Evolutionary conservation across 202 grass and related monocot genomes (phyloP).

Genomic region (Alloteropsis angusta): DNA sequence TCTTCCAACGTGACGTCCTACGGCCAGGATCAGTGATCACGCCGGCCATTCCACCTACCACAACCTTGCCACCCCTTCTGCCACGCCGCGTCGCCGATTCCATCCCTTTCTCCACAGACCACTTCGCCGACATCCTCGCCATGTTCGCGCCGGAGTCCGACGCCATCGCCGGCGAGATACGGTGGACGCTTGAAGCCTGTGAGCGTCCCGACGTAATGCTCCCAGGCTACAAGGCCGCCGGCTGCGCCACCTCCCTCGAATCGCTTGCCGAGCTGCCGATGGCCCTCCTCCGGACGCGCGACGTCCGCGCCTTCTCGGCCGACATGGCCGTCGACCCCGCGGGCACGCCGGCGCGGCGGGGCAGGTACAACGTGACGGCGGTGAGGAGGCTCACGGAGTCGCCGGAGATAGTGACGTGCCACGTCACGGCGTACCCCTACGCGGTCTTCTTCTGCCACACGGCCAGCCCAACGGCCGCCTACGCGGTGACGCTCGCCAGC

Average conservation of each 20-base stretch:
- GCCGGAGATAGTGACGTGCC: neutral
- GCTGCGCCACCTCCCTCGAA: slow-evolving; percentile 26
- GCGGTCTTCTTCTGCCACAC: slow-evolving; percentile 29
- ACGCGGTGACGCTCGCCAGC: slow-evolving; percentile 4
- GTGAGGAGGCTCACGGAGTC: neutral
- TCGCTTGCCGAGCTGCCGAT: slow-evolving; percentile 10
- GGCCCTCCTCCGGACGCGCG: neutral
- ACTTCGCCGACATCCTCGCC: neutral
- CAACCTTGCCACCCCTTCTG: neutral
- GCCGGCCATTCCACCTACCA: neutral
- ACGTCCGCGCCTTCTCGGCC: neutral
- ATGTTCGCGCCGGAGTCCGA: neutral
- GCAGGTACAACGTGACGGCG: slow-evolving; percentile 11
- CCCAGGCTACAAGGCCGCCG: neutral
- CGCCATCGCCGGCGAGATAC: neutral
- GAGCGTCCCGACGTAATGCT: neutral
- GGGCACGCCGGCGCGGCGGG: neutral
- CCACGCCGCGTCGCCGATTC: neutral
- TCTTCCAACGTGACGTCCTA: neutral
- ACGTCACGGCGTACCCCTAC: slow-evolving; percentile 15
- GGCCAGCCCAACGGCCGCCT: neutral
- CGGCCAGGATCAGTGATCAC: neutral
- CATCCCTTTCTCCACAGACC: slow-evolving; percentile 5
- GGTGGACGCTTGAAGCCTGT: neutral
- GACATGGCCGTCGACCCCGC: neutral